Conservation (phyloP, 345 rosid genomes). For the Citrus glauca region DNA sequence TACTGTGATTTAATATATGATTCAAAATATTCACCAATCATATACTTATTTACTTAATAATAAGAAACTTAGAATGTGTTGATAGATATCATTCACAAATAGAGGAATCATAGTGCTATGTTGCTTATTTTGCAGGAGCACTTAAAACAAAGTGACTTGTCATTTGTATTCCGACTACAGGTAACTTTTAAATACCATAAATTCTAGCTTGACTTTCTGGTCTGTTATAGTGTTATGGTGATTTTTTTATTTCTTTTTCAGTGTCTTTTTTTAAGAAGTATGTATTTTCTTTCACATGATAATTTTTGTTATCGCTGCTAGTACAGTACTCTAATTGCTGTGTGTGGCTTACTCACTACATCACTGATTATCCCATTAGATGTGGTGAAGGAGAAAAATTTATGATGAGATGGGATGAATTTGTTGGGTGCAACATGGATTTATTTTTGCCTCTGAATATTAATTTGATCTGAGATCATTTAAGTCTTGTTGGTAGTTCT, state of each 20-base stretch:
- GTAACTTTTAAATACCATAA: slow-evolving; percentile 30
- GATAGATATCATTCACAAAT: background rate
- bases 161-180: slow-evolving; percentile 93
- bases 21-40: slow-evolving; percentile 12
- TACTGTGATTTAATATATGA: background rate
- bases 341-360: background rate
- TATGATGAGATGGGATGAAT: background rate
- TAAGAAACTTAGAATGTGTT: background rate
- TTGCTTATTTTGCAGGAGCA: slow-evolving; percentile 65
- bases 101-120: slow-evolving; percentile 4
- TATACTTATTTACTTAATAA: background rate
- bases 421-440: background rate
- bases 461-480: background rate
- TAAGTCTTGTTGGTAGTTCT: background rate
- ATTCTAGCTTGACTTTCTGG: background rate
- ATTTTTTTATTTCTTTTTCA: background rate
- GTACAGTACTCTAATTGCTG: background rate
- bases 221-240: background rate
- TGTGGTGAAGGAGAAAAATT: background rate
- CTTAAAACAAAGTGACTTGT: slow-evolving; percentile 84
- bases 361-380: background rate
- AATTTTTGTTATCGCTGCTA: background rate
- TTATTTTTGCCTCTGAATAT: background rate
- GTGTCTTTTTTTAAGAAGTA: background rate
- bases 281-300: background rate